These are phyloP conservation scores for Cytospora chrysosperma DNA, from an alignment of 2,329 filamentous ascomycete genomes.

Conservation along the genomic window DNA sequence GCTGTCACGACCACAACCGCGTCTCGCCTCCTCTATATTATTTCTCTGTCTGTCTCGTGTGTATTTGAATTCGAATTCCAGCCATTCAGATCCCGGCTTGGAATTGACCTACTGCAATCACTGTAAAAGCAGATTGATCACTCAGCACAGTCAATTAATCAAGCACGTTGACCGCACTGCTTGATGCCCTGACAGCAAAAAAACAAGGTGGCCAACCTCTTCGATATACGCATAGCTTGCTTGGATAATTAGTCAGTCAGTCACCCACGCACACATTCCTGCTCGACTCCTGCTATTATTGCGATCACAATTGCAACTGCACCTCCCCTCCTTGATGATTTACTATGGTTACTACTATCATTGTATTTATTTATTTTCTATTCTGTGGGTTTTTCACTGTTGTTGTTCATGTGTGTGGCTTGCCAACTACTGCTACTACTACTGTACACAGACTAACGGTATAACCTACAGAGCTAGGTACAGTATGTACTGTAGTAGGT, in stretches of 20 bases:
- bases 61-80: neutral
- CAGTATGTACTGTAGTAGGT: too few relatives aligned
- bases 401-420: neutral
- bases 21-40: slow-evolving; percentile 5
- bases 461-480: too few relatives aligned
- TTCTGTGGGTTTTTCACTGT: too few relatives aligned
- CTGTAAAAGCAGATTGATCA: too few relatives aligned
- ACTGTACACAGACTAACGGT: too few relatives aligned
- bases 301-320: neutral
- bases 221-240: neutral
- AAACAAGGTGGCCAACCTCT: neutral
- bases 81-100: neutral
- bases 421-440: too few relatives aligned
- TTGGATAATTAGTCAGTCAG: neutral
- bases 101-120: neutral
- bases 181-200: neutral
- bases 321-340: too few relatives aligned
- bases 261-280: neutral
- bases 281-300: neutral
- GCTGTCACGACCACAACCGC: neutral
- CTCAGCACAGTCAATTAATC: neutral
- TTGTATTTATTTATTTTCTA: neutral
- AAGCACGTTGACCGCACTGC: neutral
- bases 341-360: neutral
- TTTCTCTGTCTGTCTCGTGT: neutral